Evolutionary conservation across 2,329 filamentous ascomycete species (phyloP).

Genomic region (Paraconiothyrium brasiliense): DNA sequence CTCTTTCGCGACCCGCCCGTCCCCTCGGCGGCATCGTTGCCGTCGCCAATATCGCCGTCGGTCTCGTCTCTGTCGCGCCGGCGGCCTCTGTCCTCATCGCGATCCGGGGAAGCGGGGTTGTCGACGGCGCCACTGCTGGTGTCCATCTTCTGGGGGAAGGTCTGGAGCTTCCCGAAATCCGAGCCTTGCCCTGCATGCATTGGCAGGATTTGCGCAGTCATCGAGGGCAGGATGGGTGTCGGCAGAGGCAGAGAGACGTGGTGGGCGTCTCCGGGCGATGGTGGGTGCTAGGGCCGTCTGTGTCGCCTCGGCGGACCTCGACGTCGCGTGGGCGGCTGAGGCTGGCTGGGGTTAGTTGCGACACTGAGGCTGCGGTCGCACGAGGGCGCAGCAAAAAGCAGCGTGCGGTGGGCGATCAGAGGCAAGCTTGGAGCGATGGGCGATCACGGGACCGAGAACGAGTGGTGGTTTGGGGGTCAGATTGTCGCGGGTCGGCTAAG

Average conservation of each 20-base stretch:
- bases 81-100: constrained; percentile 47
- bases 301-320: constrained; percentile 28
- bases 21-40: constrained; percentile 33
- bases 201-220: constrained; percentile 51
- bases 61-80: constrained; percentile 48
- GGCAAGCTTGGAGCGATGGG: constrained; percentile 2
- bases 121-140: constrained; percentile 36
- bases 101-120: constrained; percentile 46
- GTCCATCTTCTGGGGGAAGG: constrained; percentile 48
- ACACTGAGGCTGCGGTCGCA: constrained; percentile 24
- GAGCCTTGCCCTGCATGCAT: constrained; percentile 50
- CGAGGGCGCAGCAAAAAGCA: constrained; percentile 15
- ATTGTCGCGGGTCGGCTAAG: constrained; percentile 1
- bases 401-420: constrained; percentile 9
- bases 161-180: constrained; percentile 46
- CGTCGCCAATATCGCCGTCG: constrained; percentile 39
- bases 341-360: constrained; percentile 28
- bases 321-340: constrained; percentile 28
- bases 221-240: constrained; percentile 26
- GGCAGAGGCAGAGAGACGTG: constrained; percentile 19
- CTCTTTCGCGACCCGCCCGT: constrained; percentile 61
- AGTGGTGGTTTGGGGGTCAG: background rate
- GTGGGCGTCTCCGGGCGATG: constrained; percentile 23
- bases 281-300: constrained; percentile 25
- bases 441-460: constrained; percentile 21